Percentiles rank a stretch among this genome's conserved stretches.
Evolutionary conservation across 2,329 filamentous ascomycete species (phyloP).

Genomic region (Colletotrichum orchidophilum): DNA sequence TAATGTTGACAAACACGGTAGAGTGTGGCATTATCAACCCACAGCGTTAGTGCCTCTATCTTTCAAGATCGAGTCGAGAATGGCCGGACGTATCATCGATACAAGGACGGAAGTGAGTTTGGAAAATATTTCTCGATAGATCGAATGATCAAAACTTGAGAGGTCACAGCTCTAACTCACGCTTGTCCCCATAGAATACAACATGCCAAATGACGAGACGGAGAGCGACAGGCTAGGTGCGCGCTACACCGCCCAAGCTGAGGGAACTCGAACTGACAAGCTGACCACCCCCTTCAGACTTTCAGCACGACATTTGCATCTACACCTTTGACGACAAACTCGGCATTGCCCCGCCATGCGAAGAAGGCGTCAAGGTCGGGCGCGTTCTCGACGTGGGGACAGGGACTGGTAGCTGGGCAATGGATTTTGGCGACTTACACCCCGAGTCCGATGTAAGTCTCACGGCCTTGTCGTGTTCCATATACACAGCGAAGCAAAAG

Average conservation of each 20-base stretch:
- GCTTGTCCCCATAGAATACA: no score
- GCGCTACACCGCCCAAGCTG: no score
- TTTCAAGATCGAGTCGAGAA: no score
- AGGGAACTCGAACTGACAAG: background rate
- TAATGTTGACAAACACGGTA: no score
- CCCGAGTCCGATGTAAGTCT: constrained; percentile 38
- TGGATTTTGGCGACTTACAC: constrained; percentile 50
- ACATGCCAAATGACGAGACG: background rate
- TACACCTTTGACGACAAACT: background rate
- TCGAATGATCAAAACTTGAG: background rate
- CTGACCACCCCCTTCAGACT: background rate
- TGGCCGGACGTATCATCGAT: no score
- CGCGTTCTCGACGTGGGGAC: constrained; percentile 55
- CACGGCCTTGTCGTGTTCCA: no score
- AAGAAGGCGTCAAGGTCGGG: background rate
- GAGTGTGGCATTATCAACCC: no score
- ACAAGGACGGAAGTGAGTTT: no score
- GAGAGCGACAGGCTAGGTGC: background rate
- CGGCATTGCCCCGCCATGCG: background rate
- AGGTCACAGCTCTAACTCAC: fast-evolving
- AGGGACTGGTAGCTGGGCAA: constrained; percentile 55
- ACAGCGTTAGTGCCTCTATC: no score
- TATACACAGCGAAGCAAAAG: no score
- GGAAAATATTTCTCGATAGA: no score
- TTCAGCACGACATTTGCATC: background rate